phyloP scores from a whole-genome alignment of 2,329 filamentous ascomycete genomes.

The Alternaria viburni region DNA sequence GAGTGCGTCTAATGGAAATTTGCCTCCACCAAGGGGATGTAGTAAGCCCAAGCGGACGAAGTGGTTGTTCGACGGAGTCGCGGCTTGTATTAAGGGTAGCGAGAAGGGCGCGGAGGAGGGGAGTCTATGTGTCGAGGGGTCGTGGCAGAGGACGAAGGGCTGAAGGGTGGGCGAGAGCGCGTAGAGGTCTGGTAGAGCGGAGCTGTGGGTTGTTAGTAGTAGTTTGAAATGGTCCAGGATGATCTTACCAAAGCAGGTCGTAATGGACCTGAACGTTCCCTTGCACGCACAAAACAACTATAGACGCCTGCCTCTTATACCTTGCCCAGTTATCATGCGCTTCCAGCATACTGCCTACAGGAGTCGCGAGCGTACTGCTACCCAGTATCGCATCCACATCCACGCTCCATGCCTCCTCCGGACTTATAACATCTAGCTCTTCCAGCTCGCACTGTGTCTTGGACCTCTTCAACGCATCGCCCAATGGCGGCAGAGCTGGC shows the following conservation, averaged over 20 bases:
- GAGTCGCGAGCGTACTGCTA: slow-evolving; percentile 29
- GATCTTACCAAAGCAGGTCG: slow-evolving; percentile 42
- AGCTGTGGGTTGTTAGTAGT: slow-evolving; percentile 20
- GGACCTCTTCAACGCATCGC: slow-evolving; percentile 43
- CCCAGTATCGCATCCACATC: slow-evolving; percentile 40
- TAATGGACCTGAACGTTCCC: slow-evolving; percentile 45
- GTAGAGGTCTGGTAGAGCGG: slow-evolving; percentile 38
- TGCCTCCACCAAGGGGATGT: slow-evolving; percentile 54
- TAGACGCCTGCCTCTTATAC: slow-evolving; percentile 23
- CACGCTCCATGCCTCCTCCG: slow-evolving; percentile 41
- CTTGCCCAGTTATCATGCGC: slow-evolving; percentile 38
- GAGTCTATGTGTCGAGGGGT: slow-evolving; percentile 37
- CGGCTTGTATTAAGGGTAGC: slow-evolving; percentile 42
- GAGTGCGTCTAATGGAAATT: slow-evolving; percentile 53
- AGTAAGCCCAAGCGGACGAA: slow-evolving; percentile 51
- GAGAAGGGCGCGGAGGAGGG: slow-evolving; percentile 33
- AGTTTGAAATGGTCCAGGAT: not conserved
- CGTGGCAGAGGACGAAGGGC: slow-evolving; percentile 43
- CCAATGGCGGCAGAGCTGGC: slow-evolving; percentile 22
- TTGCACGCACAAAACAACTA: slow-evolving; percentile 43
- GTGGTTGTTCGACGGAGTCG: slow-evolving; percentile 42
- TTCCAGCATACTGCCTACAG: slow-evolving; percentile 20
- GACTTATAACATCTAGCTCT: slow-evolving; percentile 37
- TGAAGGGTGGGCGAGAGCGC: slow-evolving; percentile 40
- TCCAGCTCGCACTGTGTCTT: slow-evolving; percentile 46